Base-by-base conservation (phyloP, 2,329 filamentous ascomycete genomes). In the Penicillium carneum region DNA sequence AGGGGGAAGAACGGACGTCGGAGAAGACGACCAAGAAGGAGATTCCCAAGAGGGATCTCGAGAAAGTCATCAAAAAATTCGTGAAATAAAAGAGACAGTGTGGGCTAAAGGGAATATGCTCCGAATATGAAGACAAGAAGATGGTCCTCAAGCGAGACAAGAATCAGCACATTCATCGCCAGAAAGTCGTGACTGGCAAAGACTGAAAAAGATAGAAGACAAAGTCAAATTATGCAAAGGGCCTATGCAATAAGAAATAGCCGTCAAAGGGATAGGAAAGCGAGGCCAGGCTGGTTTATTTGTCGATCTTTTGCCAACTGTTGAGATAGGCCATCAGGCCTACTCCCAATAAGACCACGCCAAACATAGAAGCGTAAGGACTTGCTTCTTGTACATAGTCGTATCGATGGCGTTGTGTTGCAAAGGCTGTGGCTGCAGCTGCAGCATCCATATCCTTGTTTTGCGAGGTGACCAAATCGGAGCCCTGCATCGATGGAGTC, bases 271-370 rank as follows among this genome's bases (percentile, higher is more conserved):
- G 67, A 63, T 61, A 64, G 65, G 63, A 39, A 61, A 59, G 50
- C 23, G 33, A 57, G 38, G 36, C 56, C 47, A 63, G 51, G 43
- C 45, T 39, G 38, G 31, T 49, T 71, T 74, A 83, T 73, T 79
- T 79, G 62, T 84, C 83, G 57, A 80, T 75, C 70, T 83, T 83
- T 71, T 92, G 90, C 90, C 90, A 94, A 53, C 90, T 89, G 72
- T 95, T 95, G 69, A 95, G 84, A 77, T 93, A 93, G 43, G 90
- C 90, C 91, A 95, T 95, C 66, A 95, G 76, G 14, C 91, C 90
- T 80, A 95, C 89, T 34, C 91, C 91, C 63, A 95, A 81, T 58
- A 95, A 77, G 29, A 95, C 91, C 34, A 95, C 91, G 11, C 91
- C 90, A 47, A 95, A 79, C 86, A 94, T 92, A 1, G 90, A 93